Conservation (phyloP, 805 yeast species). For the Priceomyces fermenticarens region DNA sequence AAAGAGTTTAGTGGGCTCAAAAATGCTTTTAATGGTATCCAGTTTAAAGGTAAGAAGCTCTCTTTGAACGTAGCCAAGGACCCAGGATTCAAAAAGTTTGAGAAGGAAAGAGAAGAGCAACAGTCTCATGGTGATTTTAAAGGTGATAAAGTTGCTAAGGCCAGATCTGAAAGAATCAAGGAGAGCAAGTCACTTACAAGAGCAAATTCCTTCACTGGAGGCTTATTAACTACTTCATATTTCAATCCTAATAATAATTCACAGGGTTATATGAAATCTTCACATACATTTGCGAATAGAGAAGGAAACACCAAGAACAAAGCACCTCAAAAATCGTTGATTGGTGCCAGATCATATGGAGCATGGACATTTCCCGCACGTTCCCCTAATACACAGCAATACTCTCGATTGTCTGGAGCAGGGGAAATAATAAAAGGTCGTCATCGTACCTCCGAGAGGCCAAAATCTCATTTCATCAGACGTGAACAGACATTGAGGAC, state of each 20-base stretch:
- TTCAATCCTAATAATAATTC: slow-evolving; percentile 10
- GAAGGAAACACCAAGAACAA: slow-evolving; percentile 34
- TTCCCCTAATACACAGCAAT: slow-evolving; percentile 18
- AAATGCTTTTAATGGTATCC: slow-evolving; percentile 62
- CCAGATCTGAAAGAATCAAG: slow-evolving; percentile 38
- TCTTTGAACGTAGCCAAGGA: slow-evolving; percentile 62
- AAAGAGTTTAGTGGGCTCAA: slow-evolving; percentile 49
- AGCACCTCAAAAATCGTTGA: slow-evolving; percentile 26
- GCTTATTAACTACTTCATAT: slow-evolving; percentile 9
- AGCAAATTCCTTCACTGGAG: slow-evolving; percentile 20
- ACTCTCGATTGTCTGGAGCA: slow-evolving; percentile 29
- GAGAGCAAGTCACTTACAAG: slow-evolving; percentile 34
- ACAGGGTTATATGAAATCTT: slow-evolving; percentile 29
- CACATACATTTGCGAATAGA: slow-evolving; percentile 29
- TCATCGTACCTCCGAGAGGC: slow-evolving; percentile 53
- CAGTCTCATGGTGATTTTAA: slow-evolving; percentile 22
- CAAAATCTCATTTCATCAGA: slow-evolving; percentile 29
- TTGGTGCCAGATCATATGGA: slow-evolving; percentile 36
- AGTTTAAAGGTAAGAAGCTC: slow-evolving; percentile 71
- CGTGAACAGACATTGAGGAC: slow-evolving; percentile 65
- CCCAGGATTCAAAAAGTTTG: slow-evolving; percentile 45
- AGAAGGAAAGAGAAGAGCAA: slow-evolving; percentile 36
- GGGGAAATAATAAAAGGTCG: slow-evolving; percentile 56
- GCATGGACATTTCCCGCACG: slow-evolving; percentile 27
- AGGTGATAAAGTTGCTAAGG: slow-evolving; percentile 29